phyloP scores from a whole-genome alignment of 345 rosid genomes.

The Eutrema japonicum region DNA sequence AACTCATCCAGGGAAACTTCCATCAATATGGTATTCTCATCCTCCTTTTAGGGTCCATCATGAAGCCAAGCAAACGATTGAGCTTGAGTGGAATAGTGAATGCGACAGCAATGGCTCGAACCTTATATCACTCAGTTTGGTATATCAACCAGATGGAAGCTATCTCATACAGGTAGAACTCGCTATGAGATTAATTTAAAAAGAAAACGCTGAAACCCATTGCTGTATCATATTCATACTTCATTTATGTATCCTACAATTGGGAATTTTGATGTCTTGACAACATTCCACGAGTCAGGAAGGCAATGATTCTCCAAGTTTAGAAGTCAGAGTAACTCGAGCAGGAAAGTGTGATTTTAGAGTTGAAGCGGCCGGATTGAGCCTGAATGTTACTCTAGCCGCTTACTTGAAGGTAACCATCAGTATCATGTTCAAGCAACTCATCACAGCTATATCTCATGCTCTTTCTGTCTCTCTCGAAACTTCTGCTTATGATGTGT shows the following conservation, averaged over 20 bases:
- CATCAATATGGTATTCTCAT: conserved; percentile 67
- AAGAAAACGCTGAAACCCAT: conserved; percentile 1
- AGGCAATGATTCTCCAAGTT: conserved; percentile 49
- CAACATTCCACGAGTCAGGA: conserved; percentile 47
- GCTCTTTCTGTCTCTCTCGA: conserved; percentile 14
- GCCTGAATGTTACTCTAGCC: conserved; percentile 62
- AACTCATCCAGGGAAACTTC: conserved; percentile 58
- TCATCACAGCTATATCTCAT: conserved; percentile 9
- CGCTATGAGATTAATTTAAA: conserved; percentile 7
- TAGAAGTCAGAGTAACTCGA: conserved; percentile 60
- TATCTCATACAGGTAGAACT: conserved; percentile 73
- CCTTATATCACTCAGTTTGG: conserved; percentile 50
- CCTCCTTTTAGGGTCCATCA: conserved; percentile 91
- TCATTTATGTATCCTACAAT: neutral
- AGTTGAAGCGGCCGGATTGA: conserved; percentile 67
- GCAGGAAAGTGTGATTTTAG: conserved; percentile 55
- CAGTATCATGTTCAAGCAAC: conserved; percentile 7
- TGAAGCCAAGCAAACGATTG: conserved; percentile 56
- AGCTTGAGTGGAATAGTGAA: conserved; percentile 78
- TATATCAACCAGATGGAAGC: conserved; percentile 61
- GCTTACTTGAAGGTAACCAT: conserved; percentile 60
- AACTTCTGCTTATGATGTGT: conserved; percentile 34
- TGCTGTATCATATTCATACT: neutral
- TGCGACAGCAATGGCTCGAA: conserved; percentile 52
- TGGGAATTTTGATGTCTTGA: conserved; percentile 15